phyloP scores from a whole-genome alignment of 257 asterid genomes.

The Mentha longifolia region DNA sequence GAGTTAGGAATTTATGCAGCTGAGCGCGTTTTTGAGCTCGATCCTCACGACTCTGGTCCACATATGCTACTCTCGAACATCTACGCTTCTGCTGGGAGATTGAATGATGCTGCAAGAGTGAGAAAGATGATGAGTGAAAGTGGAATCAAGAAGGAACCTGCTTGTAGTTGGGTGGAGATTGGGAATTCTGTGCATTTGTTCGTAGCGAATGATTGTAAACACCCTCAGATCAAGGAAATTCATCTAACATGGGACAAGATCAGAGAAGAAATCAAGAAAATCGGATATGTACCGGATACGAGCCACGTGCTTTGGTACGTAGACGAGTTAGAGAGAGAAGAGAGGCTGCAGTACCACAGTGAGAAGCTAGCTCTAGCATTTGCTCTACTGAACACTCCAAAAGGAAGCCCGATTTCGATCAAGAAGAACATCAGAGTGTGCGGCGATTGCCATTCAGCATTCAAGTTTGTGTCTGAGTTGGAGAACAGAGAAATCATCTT shows the following conservation, averaged over 20 bases:
- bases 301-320: slow-evolving; percentile 73
- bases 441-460: slow-evolving; percentile 80
- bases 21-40: slow-evolving; percentile 76
- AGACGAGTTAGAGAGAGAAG: slow-evolving; percentile 69
- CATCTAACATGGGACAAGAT: slow-evolving; percentile 63
- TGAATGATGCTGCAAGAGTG: slow-evolving; percentile 73
- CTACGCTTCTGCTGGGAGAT: slow-evolving; percentile 74
- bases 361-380: slow-evolving; percentile 89
- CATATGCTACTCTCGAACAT: slow-evolving; percentile 71
- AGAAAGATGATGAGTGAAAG: slow-evolving; percentile 73
- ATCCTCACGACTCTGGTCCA: slow-evolving; percentile 84
- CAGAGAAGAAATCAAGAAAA: slow-evolving; percentile 50
- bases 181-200: slow-evolving; percentile 70
- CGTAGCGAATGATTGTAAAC: slow-evolving; percentile 72
- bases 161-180: slow-evolving; percentile 90
- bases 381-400: slow-evolving; percentile 58
- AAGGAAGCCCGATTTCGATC: slow-evolving; percentile 58
- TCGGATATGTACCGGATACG: slow-evolving; percentile 80
- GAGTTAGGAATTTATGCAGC: slow-evolving; percentile 77
- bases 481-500: slow-evolving; percentile 63
- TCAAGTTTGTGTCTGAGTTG: slow-evolving; percentile 67
- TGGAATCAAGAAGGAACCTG: slow-evolving; percentile 87
- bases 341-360: slow-evolving; percentile 69
- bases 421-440: slow-evolving; percentile 91
- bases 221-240: slow-evolving; percentile 65